phyloP scores from a whole-genome alignment of 2,329 filamentous ascomycete genomes.

The Fusarium keratoplasticum region DNA sequence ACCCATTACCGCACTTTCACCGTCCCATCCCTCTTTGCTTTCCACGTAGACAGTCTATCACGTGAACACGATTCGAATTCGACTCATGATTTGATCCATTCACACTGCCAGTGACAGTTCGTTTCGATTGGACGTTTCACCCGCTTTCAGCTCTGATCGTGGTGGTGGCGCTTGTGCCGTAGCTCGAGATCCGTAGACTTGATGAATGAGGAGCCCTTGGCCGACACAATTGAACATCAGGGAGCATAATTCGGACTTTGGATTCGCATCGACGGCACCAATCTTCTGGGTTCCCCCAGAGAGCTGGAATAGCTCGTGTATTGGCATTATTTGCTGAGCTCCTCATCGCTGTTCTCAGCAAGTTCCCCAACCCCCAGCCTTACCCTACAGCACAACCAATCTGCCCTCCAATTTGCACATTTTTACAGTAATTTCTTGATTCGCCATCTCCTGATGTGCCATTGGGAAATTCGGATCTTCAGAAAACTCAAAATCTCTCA shows the following conservation, averaged over 20 bases:
- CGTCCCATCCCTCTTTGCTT: not conserved
- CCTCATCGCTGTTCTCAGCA: not conserved
- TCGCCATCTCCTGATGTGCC: not conserved
- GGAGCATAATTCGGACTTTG: not conserved
- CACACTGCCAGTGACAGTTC: too few relatives aligned
- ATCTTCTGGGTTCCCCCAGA: not conserved
- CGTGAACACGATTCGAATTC: not conserved
- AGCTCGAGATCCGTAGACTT: not conserved
- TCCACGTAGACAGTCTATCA: not conserved
- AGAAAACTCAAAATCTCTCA: not conserved
- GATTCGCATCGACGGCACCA: rapidly evolving
- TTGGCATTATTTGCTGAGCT: not conserved
- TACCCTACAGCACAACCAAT: not conserved
- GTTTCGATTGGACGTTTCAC: too few relatives aligned
- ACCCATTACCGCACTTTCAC: not conserved
- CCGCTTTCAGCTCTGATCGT: not conserved
- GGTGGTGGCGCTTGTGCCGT: not conserved
- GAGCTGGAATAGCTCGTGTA: not conserved
- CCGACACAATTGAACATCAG: not conserved
- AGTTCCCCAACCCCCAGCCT: not conserved
- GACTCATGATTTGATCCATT: not conserved
- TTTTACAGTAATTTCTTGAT: not conserved
- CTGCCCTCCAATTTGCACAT: not conserved
- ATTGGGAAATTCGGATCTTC: not conserved
- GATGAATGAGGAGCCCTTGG: not conserved